Evolutionary conservation across 1,284 basidiomycete species (phyloP), one percentile per base, ranked within the genome.

Genomic region (Microbotryum silenes-acaulis): DNA sequence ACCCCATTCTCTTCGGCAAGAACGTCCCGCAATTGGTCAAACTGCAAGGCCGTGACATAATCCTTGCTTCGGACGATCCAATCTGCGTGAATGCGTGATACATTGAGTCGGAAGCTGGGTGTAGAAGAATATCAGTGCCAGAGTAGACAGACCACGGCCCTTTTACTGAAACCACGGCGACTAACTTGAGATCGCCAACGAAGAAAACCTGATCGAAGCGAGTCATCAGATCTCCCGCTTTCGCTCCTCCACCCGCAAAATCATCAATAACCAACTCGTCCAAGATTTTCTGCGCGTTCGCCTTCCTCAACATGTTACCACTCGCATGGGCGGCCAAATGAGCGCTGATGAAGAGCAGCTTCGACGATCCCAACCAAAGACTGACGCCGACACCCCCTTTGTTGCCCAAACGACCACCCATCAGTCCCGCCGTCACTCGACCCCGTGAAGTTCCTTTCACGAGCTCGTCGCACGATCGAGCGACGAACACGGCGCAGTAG

Each of bases 331-430:
- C 88, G 0, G 89, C 88, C n/a, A 93, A 78, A 74, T 93, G 91
- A 1, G 88, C 87, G 68, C 91, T 92, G 66, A 93, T 76, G 73
- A 93, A 91, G 18, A 93, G 78, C 44, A 92, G 78, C 0, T 88
- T 85, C 7, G 82, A 84, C 6, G 82, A 83, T 54, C 82, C 83
- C 20, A 93, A 77, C 65, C 88, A 85, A 51, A 91, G 73, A 60
- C 86, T 88, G 64, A 92, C 85, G 18, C 88, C 91, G 20, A 91
- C 86, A 51, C 85, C 89, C 5, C 88, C 88, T 71, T 90, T 90
- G 56, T 70, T 68, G 3, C 89, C 89, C 2, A 92, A 80, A 48
- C 90, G 79, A 0, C 91, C 90, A 10, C 88, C 87, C 45, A 92
- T 86, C n/a, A 93, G 77, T 10, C 90, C 90, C 27, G 88, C 82